phyloP scores from a whole-genome alignment of 2,329 filamentous ascomycete species.

The Verticillium tricorpus region DNA sequence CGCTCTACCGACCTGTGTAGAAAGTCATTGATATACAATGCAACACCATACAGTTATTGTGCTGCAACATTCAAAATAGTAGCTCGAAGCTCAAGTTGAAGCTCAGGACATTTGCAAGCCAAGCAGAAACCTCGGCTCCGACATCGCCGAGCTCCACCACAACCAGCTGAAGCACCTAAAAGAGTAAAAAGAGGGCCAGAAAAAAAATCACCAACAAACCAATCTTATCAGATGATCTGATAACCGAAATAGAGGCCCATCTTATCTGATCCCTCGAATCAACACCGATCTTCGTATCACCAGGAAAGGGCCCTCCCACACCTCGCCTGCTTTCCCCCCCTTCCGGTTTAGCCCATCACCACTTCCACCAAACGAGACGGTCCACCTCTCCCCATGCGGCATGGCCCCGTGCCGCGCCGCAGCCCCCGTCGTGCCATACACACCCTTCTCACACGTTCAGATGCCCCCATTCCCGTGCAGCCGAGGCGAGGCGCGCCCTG shows the following conservation, averaged over 20 bases:
- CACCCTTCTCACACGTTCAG: too few species aligned
- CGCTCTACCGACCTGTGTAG: too few species aligned
- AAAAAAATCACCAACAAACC: neutral
- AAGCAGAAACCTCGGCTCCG: neutral
- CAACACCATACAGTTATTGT: too few species aligned
- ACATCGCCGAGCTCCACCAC: neutral
- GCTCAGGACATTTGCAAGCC: too few species aligned
- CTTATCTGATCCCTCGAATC: slow-evolving; percentile 1
- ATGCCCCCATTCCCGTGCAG: neutral
- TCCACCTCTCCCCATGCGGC: neutral
- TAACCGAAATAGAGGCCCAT: slow-evolving; percentile 1
- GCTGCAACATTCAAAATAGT: neutral
- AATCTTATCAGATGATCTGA: slow-evolving; percentile 3
- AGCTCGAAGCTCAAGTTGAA: too few species aligned
- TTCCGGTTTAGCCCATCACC: neutral
- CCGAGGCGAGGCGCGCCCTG: neutral
- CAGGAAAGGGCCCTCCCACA: neutral
- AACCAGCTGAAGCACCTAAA: neutral
- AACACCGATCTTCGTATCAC: neutral
- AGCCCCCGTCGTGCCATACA: neutral
- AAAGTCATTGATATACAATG: too few species aligned
- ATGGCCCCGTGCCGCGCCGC: neutral
- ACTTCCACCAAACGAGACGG: neutral
- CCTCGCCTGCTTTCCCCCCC: neutral
- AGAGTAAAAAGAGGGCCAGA: neutral